Conservation (phyloP, 257 asterid species). For the Nicotiana benthamiana region DNA sequence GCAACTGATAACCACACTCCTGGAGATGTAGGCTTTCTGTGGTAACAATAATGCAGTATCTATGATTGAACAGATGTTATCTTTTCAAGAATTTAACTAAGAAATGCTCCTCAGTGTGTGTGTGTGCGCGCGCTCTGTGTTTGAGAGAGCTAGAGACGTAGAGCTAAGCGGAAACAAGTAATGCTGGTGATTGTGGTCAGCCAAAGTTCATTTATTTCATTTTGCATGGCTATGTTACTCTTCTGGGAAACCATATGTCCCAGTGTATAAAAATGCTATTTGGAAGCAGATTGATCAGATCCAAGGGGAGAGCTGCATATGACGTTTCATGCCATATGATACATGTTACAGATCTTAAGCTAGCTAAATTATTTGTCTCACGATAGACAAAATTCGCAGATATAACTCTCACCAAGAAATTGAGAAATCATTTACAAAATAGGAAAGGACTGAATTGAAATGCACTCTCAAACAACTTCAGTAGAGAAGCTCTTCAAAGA, state of each 20-base stretch:
- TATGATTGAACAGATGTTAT: neutral
- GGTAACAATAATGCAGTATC: neutral
- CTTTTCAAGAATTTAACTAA: neutral
- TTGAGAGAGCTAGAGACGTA: too few species aligned
- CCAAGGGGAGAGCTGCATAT: neutral
- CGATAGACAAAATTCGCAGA: neutral
- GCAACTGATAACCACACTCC: neutral
- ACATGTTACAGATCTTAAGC: neutral
- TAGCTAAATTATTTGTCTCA: neutral
- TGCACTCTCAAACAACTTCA: constrained; percentile 18
- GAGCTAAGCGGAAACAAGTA: neutral
- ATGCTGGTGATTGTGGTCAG: neutral
- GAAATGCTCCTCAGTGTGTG: neutral
- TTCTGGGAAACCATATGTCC: neutral
- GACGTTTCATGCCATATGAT: neutral
- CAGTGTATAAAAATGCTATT: neutral
- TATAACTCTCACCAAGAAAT: neutral
- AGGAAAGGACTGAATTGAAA: neutral
- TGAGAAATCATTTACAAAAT: constrained; percentile 3
- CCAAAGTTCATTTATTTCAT: neutral
- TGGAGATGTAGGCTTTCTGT: neutral
- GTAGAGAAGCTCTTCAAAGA: constrained; percentile 83
- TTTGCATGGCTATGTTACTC: neutral
- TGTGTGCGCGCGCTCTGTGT: neutral
- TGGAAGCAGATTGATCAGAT: constrained; percentile 1